A percentile compares a stretch with the other conserved stretches of the same genome.
These are phyloP conservation scores for Daldinia bambusicola DNA, from an alignment of 495 filamentous ascomycete genomes.

Conservation along the genomic window DNA sequence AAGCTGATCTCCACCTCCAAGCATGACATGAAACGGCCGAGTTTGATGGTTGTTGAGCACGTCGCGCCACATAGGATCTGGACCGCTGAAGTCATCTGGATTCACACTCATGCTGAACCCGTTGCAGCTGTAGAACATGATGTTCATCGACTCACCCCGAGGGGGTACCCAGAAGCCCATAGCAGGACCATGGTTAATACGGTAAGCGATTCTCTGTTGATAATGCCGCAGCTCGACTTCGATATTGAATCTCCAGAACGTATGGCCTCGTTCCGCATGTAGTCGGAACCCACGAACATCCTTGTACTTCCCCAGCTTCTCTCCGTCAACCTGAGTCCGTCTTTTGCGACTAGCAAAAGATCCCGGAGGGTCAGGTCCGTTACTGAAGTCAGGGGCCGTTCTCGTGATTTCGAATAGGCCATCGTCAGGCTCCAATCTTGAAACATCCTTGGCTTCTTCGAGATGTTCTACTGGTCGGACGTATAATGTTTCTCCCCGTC, in stretches of 20 bases:
- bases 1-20: slow-evolving; percentile 96
- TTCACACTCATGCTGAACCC: slow-evolving; percentile 88
- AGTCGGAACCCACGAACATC: slow-evolving; percentile 84
- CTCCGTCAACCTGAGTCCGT: slow-evolving; percentile 69
- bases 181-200: slow-evolving; percentile 91
- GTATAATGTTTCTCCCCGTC: slow-evolving; percentile 81
- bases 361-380: slow-evolving; percentile 52
- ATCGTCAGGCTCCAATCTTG: slow-evolving; percentile 76
- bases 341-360: slow-evolving; percentile 60
- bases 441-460: slow-evolving; percentile 77
- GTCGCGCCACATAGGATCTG: slow-evolving; percentile 96
- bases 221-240: slow-evolving; percentile 83
- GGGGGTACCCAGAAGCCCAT: slow-evolving; percentile 96
- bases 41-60: slow-evolving; percentile 92
- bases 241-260: slow-evolving; percentile 96
- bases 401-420: slow-evolving; percentile 76
- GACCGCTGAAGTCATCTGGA: slow-evolving; percentile 80
- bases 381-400: slow-evolving; percentile 53
- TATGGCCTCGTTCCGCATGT: slow-evolving; percentile 85
- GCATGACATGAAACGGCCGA: slow-evolving; percentile 96
- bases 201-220: slow-evolving; percentile 89
- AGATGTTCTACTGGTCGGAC: slow-evolving; percentile 87
- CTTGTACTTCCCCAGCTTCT: slow-evolving; percentile 76
- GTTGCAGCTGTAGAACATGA: slow-evolving; percentile 98
- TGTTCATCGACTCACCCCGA: slow-evolving; percentile 88